Conservation (phyloP, 768 basidiomycete species). For the Lactarius vividus region DNA sequence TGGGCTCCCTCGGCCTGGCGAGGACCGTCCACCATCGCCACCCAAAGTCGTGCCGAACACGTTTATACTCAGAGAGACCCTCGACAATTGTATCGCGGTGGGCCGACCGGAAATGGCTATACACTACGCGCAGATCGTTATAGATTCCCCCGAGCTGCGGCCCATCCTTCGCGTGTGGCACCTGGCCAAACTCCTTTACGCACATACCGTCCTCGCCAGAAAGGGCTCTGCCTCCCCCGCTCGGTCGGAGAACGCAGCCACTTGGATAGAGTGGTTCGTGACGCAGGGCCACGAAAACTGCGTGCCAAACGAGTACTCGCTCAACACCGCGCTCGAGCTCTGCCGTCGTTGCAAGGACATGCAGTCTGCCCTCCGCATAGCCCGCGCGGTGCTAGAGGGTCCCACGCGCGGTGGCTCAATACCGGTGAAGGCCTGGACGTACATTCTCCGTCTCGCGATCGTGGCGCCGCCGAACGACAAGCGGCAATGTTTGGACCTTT, state of each 20-base stretch:
- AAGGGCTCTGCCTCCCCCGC: not conserved
- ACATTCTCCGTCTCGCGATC: slow-evolving; percentile 21
- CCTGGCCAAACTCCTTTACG: not conserved
- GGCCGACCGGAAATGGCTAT: slow-evolving; percentile 47
- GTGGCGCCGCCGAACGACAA: not conserved
- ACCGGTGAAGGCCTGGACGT: slow-evolving; percentile 7
- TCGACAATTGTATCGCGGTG: slow-evolving; percentile 53
- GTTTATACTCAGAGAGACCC: slow-evolving; percentile 51
- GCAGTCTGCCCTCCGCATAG: slow-evolving; percentile 4
- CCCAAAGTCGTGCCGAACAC: slow-evolving; percentile 42
- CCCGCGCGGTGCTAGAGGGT: not conserved
- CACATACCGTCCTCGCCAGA: slow-evolving; percentile 7
- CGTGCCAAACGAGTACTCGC: not conserved
- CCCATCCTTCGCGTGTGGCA: not conserved
- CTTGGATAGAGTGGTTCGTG: slow-evolving; percentile 17
- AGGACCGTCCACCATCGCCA: slow-evolving; percentile 30
- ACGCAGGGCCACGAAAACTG: not conserved
- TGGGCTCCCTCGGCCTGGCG: slow-evolving; percentile 52
- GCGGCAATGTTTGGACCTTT: slow-evolving; percentile 18
- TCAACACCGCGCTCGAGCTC: slow-evolving; percentile 11
- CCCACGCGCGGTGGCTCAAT: not conserved
- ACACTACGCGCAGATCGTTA: slow-evolving; percentile 59
- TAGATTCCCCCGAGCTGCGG: slow-evolving; percentile 37
- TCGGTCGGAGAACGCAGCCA: slow-evolving; percentile 7
- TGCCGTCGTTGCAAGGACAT: slow-evolving; percentile 16